These are phyloP conservation scores for Aspergillus tanneri DNA, from an alignment of 2,329 filamentous ascomycete species.

Conservation along the genomic window DNA sequence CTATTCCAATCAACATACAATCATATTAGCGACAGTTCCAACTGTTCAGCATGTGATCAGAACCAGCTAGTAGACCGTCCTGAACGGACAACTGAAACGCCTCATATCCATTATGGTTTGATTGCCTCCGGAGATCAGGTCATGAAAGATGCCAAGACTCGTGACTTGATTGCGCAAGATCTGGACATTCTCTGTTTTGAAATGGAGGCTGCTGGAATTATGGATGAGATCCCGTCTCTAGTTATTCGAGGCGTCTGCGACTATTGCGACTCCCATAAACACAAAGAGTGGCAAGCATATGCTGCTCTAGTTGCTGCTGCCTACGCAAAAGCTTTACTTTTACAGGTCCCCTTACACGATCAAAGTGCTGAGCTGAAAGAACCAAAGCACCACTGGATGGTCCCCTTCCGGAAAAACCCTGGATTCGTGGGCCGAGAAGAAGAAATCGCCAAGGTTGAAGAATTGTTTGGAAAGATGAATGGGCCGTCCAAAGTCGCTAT, in stretches of 20 bases:
- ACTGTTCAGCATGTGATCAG: background rate
- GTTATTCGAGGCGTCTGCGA: conserved; percentile 1
- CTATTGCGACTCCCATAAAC: conserved; percentile 1
- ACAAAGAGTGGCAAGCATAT: conserved; percentile 2
- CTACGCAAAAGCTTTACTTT: conserved; percentile 1
- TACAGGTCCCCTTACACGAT: too few relatives aligned
- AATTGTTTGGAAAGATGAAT: conserved; percentile 1
- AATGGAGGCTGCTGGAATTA: background rate
- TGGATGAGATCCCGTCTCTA: background rate
- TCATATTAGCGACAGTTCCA: background rate
- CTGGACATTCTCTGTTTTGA: conserved; percentile 2
- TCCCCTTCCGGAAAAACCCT: conserved; percentile 8
- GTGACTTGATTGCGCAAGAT: background rate
- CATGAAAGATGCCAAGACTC: background rate
- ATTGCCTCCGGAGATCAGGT: background rate
- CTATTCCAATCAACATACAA: background rate
- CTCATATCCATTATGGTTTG: background rate
- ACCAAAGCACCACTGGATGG: too few relatives aligned
- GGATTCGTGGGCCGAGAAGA: conserved; percentile 14
- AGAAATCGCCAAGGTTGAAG: conserved; percentile 7
- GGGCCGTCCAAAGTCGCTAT: conserved; percentile 19
- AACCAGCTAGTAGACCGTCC: background rate
- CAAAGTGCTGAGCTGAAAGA: too few relatives aligned
- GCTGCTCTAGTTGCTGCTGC: background rate
- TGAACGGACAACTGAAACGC: background rate